These are phyloP conservation scores for Hymenoscyphus repandus DNA, from an alignment of 2,329 filamentous ascomycete genomes.

Conservation along the genomic window DNA sequence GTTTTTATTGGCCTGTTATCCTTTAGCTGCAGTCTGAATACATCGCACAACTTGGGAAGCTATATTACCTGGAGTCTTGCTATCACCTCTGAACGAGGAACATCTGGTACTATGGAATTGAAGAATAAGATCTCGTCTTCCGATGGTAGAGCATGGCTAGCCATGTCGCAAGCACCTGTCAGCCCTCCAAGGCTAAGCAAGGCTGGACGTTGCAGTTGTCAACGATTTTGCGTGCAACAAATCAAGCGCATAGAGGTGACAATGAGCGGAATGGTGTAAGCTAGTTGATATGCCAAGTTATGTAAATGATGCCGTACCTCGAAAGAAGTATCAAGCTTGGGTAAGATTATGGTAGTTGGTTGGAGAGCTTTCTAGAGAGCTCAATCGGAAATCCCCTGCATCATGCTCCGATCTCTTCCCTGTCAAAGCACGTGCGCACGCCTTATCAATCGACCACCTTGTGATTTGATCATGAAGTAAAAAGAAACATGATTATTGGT, in stretches of 20 bases:
- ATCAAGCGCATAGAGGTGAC: neutral
- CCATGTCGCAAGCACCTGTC: constrained; percentile 17
- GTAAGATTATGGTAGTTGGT: too few relatives aligned
- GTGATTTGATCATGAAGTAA: too few relatives aligned
- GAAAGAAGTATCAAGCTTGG: too few relatives aligned
- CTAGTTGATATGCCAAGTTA: too few relatives aligned
- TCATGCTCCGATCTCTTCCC: neutral
- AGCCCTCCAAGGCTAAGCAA: constrained; percentile 3
- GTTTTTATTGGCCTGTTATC: constrained; percentile 38
- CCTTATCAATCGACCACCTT: too few relatives aligned
- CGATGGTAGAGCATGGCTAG: constrained; percentile 18
- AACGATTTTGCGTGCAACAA: neutral
- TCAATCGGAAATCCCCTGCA: neutral
- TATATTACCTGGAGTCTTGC: constrained; percentile 24
- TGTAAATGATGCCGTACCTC: too few relatives aligned
- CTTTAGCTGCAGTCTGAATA: constrained; percentile 13
- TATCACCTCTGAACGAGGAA: constrained; percentile 21
- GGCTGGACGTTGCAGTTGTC: neutral
- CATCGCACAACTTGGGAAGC: neutral
- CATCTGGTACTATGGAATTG: constrained; percentile 10
- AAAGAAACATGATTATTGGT: too few relatives aligned
- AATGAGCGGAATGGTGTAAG: too few relatives aligned
- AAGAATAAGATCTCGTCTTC: constrained; percentile 22
- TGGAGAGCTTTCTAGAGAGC: neutral
- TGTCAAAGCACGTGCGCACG: neutral